Evolutionary conservation across 768 basidiomycete genomes (phyloP), one percentile per base, ranked within the genome.

Genomic region (Phaeotremella fagi): DNA sequence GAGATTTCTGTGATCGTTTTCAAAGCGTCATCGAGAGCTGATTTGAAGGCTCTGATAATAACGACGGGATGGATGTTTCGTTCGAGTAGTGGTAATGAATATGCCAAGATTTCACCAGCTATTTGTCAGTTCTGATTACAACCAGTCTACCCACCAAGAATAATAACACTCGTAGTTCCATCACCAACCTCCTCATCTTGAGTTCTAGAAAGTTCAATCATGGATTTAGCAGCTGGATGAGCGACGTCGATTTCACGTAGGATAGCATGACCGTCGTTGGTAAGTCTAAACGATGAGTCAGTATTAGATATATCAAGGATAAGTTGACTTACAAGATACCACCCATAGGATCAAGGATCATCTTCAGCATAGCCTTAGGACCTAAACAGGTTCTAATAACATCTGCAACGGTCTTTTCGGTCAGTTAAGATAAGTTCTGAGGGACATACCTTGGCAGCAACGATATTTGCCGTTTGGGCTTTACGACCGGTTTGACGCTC

Each of bases 131-230:
- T n/a, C n/a, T n/a, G n/a, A n/a, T n/a, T n/a, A n/a, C n/a, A n/a
- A n/a, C 18, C 16, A 3, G n/a, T 22, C 22, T 3, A 63, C 81
- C 64, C 67, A 92, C 92, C 92, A 15, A 98, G 81, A 67, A 98
- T 95, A 77, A 99, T 95, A 44, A 98, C 94, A 68, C 88, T 90
- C 12, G 94, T 99, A 22, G 95, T 99, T 54, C 94, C 95, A 75
- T 97, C 95, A 43, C 94, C 95, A 61, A 95, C 95, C 70, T 98
- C 95, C 77, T 98, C 95, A 65, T 98, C 95, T 75, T 98, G 95
- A 1, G 95, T 98, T 71, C 95, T 78, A 64, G 89, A 90, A 11
- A 98, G 83, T 77, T 99, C 95, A 60, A 99, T 95, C 94, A 99
- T 98, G 63, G 92, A 95, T 79, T 98, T 99, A 23, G 95, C 94